These are phyloP conservation scores for Fusarium chlamydosporum DNA, from an alignment of 2,329 filamentous ascomycete genomes.

Conservation along the genomic window DNA sequence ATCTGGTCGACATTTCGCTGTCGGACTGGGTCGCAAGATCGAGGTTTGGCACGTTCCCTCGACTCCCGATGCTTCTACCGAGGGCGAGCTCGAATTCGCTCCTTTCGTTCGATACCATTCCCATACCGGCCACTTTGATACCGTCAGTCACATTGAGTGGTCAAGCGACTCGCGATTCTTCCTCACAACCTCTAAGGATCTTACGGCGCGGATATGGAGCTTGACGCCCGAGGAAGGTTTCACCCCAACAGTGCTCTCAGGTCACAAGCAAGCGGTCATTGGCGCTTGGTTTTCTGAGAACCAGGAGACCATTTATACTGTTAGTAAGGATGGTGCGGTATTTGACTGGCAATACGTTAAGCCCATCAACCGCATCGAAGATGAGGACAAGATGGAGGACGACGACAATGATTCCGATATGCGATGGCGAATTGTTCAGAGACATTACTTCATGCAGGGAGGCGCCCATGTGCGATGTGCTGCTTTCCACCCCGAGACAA, in stretches of 20 bases:
- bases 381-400: conserved; percentile 72
- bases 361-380: conserved; percentile 67
- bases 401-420: conserved; percentile 74
- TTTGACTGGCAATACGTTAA: conserved; percentile 91
- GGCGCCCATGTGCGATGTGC: conserved; percentile 89
- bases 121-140: conserved; percentile 90
- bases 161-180: conserved; percentile 97
- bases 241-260: conserved; percentile 87
- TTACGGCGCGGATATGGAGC: conserved; percentile 96
- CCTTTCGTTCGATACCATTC: conserved; percentile 92
- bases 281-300: conserved; percentile 98
- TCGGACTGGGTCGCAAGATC: conserved; percentile 86
- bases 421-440: conserved; percentile 91
- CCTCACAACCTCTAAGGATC: conserved; percentile 89
- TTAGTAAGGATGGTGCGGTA: conserved; percentile 96
- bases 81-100: conserved; percentile 92
- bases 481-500: conserved; percentile 87
- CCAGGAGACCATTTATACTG: conserved; percentile 95
- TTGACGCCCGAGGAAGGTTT: conserved; percentile 89
- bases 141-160: conserved; percentile 90
- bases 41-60: conserved; percentile 98
- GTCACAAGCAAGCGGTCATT: conserved; percentile 89
- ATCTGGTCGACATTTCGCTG: conserved; percentile 90
- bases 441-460: conserved; percentile 94
- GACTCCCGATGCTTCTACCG: conserved; percentile 82